These are phyloP conservation scores for Leccinellum rugosiceps DNA, from an alignment of 768 basidiomycete genomes.

Conservation along the genomic window DNA sequence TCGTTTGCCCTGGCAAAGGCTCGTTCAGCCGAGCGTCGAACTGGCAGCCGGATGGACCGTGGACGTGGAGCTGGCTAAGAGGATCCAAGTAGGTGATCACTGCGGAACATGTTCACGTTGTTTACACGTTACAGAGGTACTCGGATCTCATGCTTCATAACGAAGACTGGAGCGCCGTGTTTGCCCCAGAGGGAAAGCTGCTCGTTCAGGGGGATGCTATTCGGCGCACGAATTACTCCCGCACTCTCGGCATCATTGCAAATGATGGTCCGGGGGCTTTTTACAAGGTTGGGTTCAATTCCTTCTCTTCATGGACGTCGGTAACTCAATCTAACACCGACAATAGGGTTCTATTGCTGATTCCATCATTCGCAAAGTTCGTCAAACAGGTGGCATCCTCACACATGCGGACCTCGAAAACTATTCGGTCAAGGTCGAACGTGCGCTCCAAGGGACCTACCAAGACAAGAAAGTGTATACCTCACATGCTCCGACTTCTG, in stretches of 20 bases:
- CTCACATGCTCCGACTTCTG: constrained; percentile 79
- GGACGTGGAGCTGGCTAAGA: constrained; percentile 67
- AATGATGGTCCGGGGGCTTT: constrained; percentile 75
- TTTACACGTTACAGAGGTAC: constrained; percentile 35
- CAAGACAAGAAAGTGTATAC: constrained; percentile 79
- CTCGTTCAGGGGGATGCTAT: constrained; percentile 75
- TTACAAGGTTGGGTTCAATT: constrained; percentile 55
- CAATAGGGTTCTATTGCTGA: constrained; percentile 77
- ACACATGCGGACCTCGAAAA: constrained; percentile 67
- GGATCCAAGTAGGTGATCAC: constrained; percentile 56
- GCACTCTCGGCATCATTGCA: constrained; percentile 73
- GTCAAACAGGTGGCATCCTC: constrained; percentile 74
- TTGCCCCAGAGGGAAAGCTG: constrained; percentile 72
- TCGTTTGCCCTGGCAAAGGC: constrained; percentile 67
- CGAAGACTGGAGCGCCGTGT: constrained; percentile 79
- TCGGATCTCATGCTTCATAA: constrained; percentile 57
- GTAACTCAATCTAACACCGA: constrained; percentile 13
- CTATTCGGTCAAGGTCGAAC: constrained; percentile 67
- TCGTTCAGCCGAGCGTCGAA: constrained; percentile 71
- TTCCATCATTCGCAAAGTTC: constrained; percentile 68
- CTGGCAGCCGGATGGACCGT: constrained; percentile 82
- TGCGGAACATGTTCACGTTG: background rate
- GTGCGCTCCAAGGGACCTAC: constrained; percentile 77
- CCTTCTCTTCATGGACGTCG: constrained; percentile 4
- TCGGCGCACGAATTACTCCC: constrained; percentile 68